Evolutionary conservation across 306 rosid genomes (phyloP).

Genomic region (Albizia julibrissin): DNA sequence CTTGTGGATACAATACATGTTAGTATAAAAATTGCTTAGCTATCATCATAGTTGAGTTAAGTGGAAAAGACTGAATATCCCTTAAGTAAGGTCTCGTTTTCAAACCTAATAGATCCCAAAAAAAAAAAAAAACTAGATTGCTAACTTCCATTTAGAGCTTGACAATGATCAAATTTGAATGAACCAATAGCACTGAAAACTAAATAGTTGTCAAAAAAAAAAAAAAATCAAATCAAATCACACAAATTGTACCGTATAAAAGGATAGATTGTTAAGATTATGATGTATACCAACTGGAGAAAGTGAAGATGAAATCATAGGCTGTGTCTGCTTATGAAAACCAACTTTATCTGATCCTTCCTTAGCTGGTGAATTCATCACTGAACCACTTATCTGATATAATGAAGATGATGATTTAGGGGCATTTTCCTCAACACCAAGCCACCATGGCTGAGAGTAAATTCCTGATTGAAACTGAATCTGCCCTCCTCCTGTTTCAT

Average conservation of each 20-base stretch:
- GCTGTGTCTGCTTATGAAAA: slow-evolving; percentile 36
- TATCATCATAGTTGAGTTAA: background rate
- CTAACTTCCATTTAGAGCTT: background rate
- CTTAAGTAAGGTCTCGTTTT: background rate
- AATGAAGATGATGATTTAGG: slow-evolving; percentile 46
- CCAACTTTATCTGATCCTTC: slow-evolving; percentile 39
- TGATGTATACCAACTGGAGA: slow-evolving; percentile 42
- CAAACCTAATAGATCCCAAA: background rate
- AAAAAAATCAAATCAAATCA: background rate
- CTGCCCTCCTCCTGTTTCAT: slow-evolving; percentile 33
- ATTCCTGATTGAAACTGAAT: slow-evolving; percentile 46
- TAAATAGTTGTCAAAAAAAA: background rate
- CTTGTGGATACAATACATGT: background rate
- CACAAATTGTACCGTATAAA: background rate
- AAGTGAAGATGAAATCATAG: slow-evolving; percentile 46
- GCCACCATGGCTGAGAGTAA: slow-evolving; percentile 74
- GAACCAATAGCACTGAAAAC: background rate
- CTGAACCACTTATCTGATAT: slow-evolving; percentile 45
- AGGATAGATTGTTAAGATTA: background rate
- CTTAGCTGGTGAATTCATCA: slow-evolving; percentile 38
- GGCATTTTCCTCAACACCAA: slow-evolving; percentile 44
- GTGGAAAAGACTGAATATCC: background rate
- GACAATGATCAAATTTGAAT: background rate
- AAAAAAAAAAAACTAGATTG: background rate
- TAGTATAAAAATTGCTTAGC: background rate